Evolutionary conservation across 164 flowering plant species (phyloP).

Genomic region (Magnolia sinica): DNA sequence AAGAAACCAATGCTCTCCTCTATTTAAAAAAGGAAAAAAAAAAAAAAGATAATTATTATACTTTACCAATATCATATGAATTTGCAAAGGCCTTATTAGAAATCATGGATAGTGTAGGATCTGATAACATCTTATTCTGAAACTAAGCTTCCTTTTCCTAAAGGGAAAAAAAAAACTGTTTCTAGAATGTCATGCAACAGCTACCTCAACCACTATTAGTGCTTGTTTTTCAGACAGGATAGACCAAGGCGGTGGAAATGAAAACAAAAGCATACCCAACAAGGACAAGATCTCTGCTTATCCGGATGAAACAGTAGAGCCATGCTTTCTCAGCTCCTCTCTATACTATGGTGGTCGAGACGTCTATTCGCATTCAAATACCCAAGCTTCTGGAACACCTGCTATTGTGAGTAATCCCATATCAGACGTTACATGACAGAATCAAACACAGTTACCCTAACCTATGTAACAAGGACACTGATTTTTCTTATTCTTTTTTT

Average conservation of each 20-base stretch:
- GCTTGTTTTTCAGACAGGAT: slow-evolving; percentile 14
- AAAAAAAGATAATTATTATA: no score
- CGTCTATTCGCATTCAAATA: slow-evolving; percentile 36
- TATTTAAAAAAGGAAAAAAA: no score
- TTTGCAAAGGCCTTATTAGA: no score
- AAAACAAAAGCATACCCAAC: slow-evolving; percentile 16
- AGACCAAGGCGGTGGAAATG: slow-evolving; percentile 4
- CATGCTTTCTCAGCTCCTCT: slow-evolving; percentile 68
- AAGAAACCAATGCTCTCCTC: no score
- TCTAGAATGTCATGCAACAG: background rate
- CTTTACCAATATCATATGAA: no score
- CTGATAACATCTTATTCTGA: background rate
- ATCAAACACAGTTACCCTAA: background rate
- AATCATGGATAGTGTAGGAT: background rate
- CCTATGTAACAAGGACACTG: background rate
- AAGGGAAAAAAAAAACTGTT: background rate
- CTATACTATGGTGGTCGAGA: slow-evolving; percentile 84
- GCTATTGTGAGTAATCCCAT: slow-evolving; percentile 39
- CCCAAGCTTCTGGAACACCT: slow-evolving; percentile 30
- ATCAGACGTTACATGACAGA: background rate
- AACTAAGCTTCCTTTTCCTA: background rate
- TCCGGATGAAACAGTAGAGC: slow-evolving; percentile 40
- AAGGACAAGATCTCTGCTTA: slow-evolving; percentile 26
- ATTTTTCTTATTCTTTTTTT: no score
- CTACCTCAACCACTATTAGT: background rate